These are phyloP conservation scores for Silene conica DNA, from an alignment of 148 eudicot species.

Conservation along the genomic window DNA sequence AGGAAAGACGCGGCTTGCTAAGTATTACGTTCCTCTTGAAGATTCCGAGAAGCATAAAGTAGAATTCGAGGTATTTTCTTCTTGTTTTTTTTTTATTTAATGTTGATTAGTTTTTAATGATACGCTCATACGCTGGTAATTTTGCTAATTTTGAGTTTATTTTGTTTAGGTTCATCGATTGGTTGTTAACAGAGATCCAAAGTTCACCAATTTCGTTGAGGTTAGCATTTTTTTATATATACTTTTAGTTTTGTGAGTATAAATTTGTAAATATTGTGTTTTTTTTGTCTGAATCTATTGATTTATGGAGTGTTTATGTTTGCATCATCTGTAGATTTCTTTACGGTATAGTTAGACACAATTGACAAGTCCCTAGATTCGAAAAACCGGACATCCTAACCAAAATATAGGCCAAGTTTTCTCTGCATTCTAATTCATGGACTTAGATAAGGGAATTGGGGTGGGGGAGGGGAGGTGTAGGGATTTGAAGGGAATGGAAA, in stretches of 20 bases:
- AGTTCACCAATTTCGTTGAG: slow-evolving; percentile 98
- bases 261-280: background rate
- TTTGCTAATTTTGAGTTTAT: background rate
- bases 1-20: slow-evolving; percentile 47
- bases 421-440: too few relatives aligned
- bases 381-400: too few relatives aligned
- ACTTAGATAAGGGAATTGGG: too few relatives aligned
- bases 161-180: slow-evolving; percentile 83
- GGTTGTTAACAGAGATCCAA: slow-evolving; percentile 96
- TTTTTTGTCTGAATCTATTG: background rate
- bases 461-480: too few relatives aligned
- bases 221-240: slow-evolving; percentile 28
- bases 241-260: background rate
- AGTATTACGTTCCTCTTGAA: slow-evolving; percentile 47
- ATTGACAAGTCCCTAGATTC: too few relatives aligned
- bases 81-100: background rate
- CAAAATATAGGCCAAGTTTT: too few relatives aligned
- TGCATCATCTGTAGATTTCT: background rate
- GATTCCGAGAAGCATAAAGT: slow-evolving; percentile 55
- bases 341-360: background rate
- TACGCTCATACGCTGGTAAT: too few relatives aligned
- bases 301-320: background rate
- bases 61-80: slow-evolving; percentile 39
- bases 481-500: too few relatives aligned
- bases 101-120: background rate